Conservation (phyloP, 805 yeast species). For the Cyberlindnera veronae region DNA sequence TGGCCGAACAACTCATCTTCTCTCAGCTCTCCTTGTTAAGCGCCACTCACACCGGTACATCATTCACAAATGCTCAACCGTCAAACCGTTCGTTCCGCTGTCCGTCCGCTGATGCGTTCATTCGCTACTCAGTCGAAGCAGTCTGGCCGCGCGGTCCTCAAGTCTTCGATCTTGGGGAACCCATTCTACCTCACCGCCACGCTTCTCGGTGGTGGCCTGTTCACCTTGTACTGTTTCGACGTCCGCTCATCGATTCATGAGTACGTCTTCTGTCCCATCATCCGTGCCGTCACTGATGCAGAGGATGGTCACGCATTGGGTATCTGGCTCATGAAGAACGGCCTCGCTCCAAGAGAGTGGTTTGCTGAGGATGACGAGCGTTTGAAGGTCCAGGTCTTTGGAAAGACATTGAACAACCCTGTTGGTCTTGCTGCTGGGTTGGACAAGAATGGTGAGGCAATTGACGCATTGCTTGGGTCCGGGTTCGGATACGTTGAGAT, state of each 20-base stretch:
- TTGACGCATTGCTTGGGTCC: constrained; percentile 69
- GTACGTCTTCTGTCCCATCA: constrained; percentile 72
- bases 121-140: constrained; percentile 5
- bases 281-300: constrained; percentile 70
- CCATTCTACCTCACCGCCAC: constrained; percentile 6
- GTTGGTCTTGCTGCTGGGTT: constrained; percentile 95
- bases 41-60: background rate
- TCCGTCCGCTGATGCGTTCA: constrained; percentile 5
- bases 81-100: constrained; percentile 1
- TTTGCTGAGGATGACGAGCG: constrained; percentile 49
- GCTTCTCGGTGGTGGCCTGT: constrained; percentile 31
- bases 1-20: too few relatives aligned
- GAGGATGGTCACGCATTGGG: constrained; percentile 84
- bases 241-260: constrained; percentile 83
- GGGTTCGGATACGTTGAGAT: constrained; percentile 92
- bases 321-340: constrained; percentile 62
- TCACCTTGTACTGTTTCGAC: constrained; percentile 58
- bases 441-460: constrained; percentile 90
- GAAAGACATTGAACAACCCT: constrained; percentile 64
- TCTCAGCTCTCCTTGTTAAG: background rate
- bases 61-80: constrained; percentile 3
- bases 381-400: constrained; percentile 62
- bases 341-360: constrained; percentile 59
- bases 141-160: constrained; percentile 6
- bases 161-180: constrained; percentile 10